A percentile compares a stretch with the other conserved stretches of the same genome.
Evolutionary conservation across 106 monocot genomes (phyloP).

Genomic region (Acorus gramineus): DNA sequence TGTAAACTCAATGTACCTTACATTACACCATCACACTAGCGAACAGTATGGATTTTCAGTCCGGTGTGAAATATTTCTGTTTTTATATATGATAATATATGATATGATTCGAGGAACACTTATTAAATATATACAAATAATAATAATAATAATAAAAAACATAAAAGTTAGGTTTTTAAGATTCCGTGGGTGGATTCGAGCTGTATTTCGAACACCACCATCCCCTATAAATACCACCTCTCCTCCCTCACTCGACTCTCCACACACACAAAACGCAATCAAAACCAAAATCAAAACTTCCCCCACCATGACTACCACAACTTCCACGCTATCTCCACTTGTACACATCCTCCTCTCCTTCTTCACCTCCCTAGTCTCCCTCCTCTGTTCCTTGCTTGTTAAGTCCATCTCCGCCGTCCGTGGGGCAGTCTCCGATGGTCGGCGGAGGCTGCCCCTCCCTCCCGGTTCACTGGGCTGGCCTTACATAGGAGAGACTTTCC

Average conservation of each 20-base stretch:
- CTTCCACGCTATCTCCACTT: background rate
- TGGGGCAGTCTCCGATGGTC: background rate
- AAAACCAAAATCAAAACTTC: background rate
- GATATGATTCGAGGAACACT: too few species aligned
- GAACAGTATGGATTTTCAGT: too few species aligned
- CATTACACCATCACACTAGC: too few species aligned
- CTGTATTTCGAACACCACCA: background rate
- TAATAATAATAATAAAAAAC: too few species aligned
- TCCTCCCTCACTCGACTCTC: background rate
- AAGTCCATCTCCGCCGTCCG: background rate
- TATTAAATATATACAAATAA: too few species aligned
- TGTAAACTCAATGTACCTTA: too few species aligned
- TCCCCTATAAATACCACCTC: background rate
- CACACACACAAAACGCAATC: background rate
- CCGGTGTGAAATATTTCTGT: too few species aligned
- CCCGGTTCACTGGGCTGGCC: too few species aligned
- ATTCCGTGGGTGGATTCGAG: slow-evolving; percentile 3
- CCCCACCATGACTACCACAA: too few species aligned
- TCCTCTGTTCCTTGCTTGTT: too few species aligned
- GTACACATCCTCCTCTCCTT: background rate
- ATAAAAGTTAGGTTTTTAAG: background rate
- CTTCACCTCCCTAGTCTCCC: background rate
- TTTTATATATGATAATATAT: too few species aligned
- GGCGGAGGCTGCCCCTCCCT: background rate
- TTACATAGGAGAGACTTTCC: too few species aligned